phyloP scores from a whole-genome alignment of 164 flowering plant species.

The Sedum album region DNA sequence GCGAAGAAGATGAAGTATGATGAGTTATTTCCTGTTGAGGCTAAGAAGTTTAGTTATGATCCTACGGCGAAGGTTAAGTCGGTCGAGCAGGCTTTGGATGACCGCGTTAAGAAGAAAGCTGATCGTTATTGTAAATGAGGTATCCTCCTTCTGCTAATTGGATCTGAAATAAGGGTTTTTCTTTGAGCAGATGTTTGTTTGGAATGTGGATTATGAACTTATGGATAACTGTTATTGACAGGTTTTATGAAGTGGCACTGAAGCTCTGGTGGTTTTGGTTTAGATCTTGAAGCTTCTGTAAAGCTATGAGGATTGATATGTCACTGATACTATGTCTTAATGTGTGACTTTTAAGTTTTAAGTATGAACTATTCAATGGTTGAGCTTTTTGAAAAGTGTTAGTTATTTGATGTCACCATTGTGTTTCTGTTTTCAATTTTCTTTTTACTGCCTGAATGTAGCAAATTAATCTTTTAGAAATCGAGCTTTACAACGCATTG shows the following conservation, averaged over 20 bases:
- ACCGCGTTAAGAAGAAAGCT: constrained; percentile 94
- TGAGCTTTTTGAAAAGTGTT: no score
- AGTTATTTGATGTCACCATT: no score
- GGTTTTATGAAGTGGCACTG: no score
- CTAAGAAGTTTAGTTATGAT: constrained; percentile 71
- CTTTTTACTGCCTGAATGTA: background rate
- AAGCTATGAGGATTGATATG: no score
- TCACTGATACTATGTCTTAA: no score
- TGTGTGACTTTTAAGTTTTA: no score
- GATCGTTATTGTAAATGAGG: constrained; percentile 88
- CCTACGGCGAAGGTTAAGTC: constrained; percentile 38
- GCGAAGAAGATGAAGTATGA: constrained; percentile 84
- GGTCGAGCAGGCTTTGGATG: constrained; percentile 79
- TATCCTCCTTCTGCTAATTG: background rate
- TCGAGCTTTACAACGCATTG: background rate
- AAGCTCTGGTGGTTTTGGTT: no score
- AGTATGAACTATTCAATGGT: background rate
- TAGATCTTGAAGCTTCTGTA: no score
- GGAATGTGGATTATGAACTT: no score
- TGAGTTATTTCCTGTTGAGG: constrained; percentile 73
- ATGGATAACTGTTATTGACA: no score
- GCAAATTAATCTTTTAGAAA: background rate
- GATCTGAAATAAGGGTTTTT: background rate
- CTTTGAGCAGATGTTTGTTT: no score
- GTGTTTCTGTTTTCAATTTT: background rate